Evolutionary conservation across 2,329 filamentous ascomycete genomes (phyloP).

Genomic region (Chaetomium sp.): DNA sequence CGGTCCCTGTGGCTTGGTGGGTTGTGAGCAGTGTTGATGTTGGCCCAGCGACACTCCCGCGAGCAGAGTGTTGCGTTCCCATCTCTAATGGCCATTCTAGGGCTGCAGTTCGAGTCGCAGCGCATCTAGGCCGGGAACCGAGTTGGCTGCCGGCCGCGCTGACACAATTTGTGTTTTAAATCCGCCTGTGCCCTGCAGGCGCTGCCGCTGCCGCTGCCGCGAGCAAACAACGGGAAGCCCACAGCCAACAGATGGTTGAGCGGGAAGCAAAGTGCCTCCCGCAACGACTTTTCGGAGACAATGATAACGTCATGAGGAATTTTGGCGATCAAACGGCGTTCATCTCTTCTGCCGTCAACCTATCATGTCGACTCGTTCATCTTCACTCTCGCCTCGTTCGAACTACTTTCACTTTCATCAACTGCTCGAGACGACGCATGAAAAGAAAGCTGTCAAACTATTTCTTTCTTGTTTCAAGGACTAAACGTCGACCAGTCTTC

Average conservation of each 20-base stretch:
- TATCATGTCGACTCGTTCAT: neutral
- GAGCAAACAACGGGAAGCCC: slow-evolving; percentile 29
- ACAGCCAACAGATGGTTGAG: slow-evolving; percentile 23
- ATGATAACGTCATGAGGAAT: slow-evolving; percentile 30
- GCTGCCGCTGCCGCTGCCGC: slow-evolving; percentile 24
- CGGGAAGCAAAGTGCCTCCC: slow-evolving; percentile 31
- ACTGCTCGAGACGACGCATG: slow-evolving; percentile 23
- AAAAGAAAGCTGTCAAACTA: slow-evolving; percentile 15
- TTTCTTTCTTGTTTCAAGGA: slow-evolving; percentile 32
- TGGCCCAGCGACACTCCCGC: neutral
- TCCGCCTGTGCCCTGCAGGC: slow-evolving; percentile 33
- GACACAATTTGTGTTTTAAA: slow-evolving; percentile 35
- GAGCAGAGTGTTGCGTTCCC: slow-evolving; percentile 11
- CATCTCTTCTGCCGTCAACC: slow-evolving; percentile 30
- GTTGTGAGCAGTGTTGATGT: neutral
- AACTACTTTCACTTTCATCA: slow-evolving; percentile 22
- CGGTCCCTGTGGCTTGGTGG: neutral
- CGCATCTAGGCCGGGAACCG: slow-evolving; percentile 17
- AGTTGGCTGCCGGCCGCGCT: slow-evolving; percentile 27
- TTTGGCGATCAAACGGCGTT: slow-evolving; percentile 34
- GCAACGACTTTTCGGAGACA: slow-evolving; percentile 30
- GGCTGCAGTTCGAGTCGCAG: slow-evolving; percentile 18
- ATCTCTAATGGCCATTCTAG: slow-evolving; percentile 13
- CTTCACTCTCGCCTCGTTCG: slow-evolving; percentile 24
- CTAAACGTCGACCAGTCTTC: slow-evolving; percentile 6